phyloP scores from a whole-genome alignment of 805 yeast genomes.

The Nematodospora valgi region DNA sequence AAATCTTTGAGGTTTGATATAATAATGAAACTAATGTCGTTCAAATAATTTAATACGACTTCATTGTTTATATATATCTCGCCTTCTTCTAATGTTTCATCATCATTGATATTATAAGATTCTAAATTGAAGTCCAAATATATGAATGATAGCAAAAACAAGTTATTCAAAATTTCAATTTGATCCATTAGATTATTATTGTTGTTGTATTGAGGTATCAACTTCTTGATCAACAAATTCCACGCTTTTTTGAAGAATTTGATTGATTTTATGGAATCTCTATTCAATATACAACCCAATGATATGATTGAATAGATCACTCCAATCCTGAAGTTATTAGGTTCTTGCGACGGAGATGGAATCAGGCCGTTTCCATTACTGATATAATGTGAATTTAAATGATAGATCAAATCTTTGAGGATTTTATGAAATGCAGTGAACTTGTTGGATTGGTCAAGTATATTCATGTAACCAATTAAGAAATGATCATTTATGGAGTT shows the following conservation, averaged over 20 bases:
- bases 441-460: constrained; percentile 12
- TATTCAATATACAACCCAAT: constrained; percentile 34
- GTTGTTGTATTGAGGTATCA: constrained; percentile 32
- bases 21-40: constrained; percentile 44
- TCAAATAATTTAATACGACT: constrained; percentile 46
- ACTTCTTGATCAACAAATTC: constrained; percentile 34
- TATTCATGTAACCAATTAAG: constrained; percentile 28
- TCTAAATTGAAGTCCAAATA: constrained; percentile 38
- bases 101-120: constrained; percentile 7
- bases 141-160: constrained; percentile 42
- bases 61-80: constrained; percentile 37
- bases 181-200: constrained; percentile 24
- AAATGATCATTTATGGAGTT: constrained; percentile 23
- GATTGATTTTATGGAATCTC: constrained; percentile 29
- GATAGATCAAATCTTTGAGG: constrained; percentile 18
- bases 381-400: constrained; percentile 18
- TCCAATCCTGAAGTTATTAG: constrained; percentile 27
- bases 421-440: constrained; percentile 18
- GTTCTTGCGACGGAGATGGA: background rate
- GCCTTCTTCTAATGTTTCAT: background rate
- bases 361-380: constrained; percentile 2
- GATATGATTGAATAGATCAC: constrained; percentile 44
- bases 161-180: constrained; percentile 42
- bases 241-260: constrained; percentile 43
- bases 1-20: constrained; percentile 29